These are phyloP conservation scores for Dentipellis fragilis DNA, from an alignment of 768 basidiomycete genomes.

Conservation along the genomic window DNA sequence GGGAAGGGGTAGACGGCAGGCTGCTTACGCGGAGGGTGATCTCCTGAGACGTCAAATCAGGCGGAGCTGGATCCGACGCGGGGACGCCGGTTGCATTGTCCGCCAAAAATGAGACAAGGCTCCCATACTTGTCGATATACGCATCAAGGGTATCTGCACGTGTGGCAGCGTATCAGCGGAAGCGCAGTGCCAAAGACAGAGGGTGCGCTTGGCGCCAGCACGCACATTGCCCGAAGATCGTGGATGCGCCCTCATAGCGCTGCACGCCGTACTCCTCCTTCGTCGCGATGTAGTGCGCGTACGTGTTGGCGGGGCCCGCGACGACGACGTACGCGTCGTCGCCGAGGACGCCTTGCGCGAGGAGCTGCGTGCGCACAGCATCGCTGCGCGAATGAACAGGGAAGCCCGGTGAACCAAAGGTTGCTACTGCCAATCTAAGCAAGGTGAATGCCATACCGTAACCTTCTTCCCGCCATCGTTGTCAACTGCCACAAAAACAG, in stretches of 20 bases:
- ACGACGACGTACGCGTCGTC: conserved; percentile 66
- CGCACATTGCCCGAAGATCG: conserved; percentile 66
- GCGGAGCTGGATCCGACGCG: conserved; percentile 53
- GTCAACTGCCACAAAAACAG: conserved; percentile 33
- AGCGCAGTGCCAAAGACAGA: conserved; percentile 3
- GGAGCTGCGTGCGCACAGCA: conserved; percentile 53
- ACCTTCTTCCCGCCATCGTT: conserved; percentile 72
- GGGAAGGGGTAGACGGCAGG: neutral
- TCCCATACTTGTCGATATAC: conserved; percentile 67
- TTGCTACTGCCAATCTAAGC: neutral
- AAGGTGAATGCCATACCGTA: conserved; percentile 38
- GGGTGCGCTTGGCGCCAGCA: conserved; percentile 4
- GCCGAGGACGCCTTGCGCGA: conserved; percentile 53
- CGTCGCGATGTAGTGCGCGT: conserved; percentile 66
- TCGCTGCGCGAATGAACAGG: conserved; percentile 35
- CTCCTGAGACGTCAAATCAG: conserved; percentile 52
- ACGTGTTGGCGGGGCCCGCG: conserved; percentile 77
- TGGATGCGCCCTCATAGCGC: conserved; percentile 76
- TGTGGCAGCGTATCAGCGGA: conserved; percentile 1
- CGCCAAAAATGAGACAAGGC: conserved; percentile 53
- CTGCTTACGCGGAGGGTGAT: conserved; percentile 52
- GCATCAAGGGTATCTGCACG: conserved; percentile 62
- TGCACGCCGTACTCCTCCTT: conserved; percentile 66
- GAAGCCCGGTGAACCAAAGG: neutral
- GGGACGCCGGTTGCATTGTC: conserved; percentile 37